Base-by-base conservation (phyloP, 805 yeast genomes). In the Diddensiella santjacobensis region DNA sequence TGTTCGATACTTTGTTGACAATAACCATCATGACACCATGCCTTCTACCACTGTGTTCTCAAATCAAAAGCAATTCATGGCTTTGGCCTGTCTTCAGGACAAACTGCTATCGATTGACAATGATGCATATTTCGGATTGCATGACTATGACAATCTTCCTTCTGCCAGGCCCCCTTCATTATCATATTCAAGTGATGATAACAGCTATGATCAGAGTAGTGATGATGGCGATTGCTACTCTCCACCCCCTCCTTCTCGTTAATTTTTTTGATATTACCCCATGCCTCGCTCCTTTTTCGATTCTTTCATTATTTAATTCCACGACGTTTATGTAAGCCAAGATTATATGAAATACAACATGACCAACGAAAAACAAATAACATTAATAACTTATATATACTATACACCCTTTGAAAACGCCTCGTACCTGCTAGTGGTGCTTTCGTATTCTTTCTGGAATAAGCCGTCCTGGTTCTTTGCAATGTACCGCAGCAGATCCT, bases 401-500 rank as follows among this genome's bases (percentile, higher is more conserved):
- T 24, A 40, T 11, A 40, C 26, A 10, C 63, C 63, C 44, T 49
- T 57, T 20, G 64, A 53, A 23, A 49, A 40, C 10, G 61, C 55
- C 53, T 75, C 80, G 54, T 76, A 77, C 3, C 70, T 66, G 1
- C 81, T 80, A 11, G 78, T 62, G 8, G 74, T 72, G 54, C 75
- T 76, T 51, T 77, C 80, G 56, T 80, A 80, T 47, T 68, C 69
- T 31, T 62, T 47, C 39, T 64, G 60, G 47, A 75, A 71, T 23
- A 67, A 55, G 3, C 65, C 60, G 4, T 61, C 59, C 42, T 70
- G 61, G 55, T 81, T 69, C 13, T 63, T 67, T 22, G 73, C 72
- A 47, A 88, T 56, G 64, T 68, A 87, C 46, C 64, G 63, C 51
- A 84, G 63, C 15, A 87, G 67, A 22, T 67, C 74, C 47, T 78